Evolutionary conservation across 108 stramenopile species (phyloP), one percentile per base, ranked within the genome.

Genomic region (Chaetoceros tenuissimus): DNA sequence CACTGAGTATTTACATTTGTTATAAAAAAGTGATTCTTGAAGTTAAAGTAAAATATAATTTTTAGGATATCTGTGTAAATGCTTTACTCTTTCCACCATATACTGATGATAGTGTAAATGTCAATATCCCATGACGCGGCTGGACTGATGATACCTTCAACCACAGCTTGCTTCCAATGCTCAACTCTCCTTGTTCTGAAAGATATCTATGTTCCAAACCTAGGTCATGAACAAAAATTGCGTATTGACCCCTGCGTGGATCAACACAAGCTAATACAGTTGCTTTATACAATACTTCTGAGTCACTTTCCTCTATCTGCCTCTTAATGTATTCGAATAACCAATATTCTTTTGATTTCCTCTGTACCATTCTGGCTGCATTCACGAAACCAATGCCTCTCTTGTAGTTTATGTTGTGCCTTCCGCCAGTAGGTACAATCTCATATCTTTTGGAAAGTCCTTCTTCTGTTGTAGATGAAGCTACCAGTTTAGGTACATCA

Each of bases 201-300:
- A 71, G 25, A 54, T 82, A 90, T 1, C 74, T 60, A 69, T 85
- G 79, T 48, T 89, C 87, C 5, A 84, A 55, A 17, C 84, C 89
- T 7, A 90, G 63, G n/a, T 84, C 84, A 31, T 83, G 68, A 0
- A 85, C 55, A 57, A 80, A 90, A 26, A 86, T 55, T 0, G 80
- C 82, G 63, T 85, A 85, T 54, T 83, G 80, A 34, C 65, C 64
- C 31, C 78, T 67, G 0, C 68, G 64, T 26, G 71, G 61, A 62
- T 90, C 75, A 17, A 76, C 57, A 60, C 76, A 84, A 22, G 84
- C 89, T 48, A 90, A 66, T 10, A 85, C 79, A 19, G 84, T 50
- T 30, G 67, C 68, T 23, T 86, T 72, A 40, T 71, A 81, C 51
- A 71, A 52, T 1, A 67, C 53, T 28, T 68, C 64, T 19, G 62